These are phyloP conservation scores for Melampsora larici-populina DNA, from an alignment of 1,284 basidiomycete species.

Conservation along the genomic window DNA sequence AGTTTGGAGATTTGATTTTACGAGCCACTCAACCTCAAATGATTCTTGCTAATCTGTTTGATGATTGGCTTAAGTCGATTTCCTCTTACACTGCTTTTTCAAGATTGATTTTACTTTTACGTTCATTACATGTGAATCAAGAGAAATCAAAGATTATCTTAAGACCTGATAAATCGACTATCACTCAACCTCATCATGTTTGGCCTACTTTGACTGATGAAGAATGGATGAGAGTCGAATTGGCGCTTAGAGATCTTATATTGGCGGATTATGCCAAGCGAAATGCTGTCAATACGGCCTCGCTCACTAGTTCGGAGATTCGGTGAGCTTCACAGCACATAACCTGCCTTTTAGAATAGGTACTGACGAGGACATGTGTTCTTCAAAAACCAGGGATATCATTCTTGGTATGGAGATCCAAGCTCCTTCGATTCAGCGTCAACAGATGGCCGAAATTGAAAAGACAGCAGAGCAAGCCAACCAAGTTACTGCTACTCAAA, in stretches of 20 bases:
- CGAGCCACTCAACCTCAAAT: conserved; percentile 98
- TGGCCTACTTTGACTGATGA: conserved; percentile 94
- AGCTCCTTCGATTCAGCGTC: conserved; percentile 75
- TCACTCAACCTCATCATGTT: conserved; percentile 94
- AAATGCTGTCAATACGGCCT: conserved; percentile 97
- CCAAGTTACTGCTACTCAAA: conserved; percentile 95
- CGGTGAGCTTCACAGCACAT: conserved; percentile 52
- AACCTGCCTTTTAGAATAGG: conserved; percentile 43
- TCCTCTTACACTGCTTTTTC: conserved; percentile 99
- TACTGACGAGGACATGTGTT: background rate
- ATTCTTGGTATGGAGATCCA: conserved; percentile 96
- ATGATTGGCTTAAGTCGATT: conserved; percentile 98
- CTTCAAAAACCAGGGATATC: conserved; percentile 64
- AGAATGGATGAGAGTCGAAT: conserved; percentile 99
- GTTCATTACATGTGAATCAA: conserved; percentile 97
- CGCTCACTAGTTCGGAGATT: conserved; percentile 91
- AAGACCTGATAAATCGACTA: conserved; percentile 67
- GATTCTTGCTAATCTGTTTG: conserved; percentile 94
- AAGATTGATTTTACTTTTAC: conserved; percentile 87
- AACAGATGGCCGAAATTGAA: conserved; percentile 99
- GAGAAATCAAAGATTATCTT: conserved; percentile 83
- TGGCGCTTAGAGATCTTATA: conserved; percentile 91
- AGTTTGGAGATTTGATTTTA: conserved; percentile 88
- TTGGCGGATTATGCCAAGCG: conserved; percentile 96
- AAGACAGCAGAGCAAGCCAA: conserved; percentile 89